A percentile compares a stretch with the other conserved stretches of the same genome.
Evolutionary conservation across 2,329 filamentous ascomycete species (phyloP).

Genomic region (Microdochium bolleyi): DNA sequence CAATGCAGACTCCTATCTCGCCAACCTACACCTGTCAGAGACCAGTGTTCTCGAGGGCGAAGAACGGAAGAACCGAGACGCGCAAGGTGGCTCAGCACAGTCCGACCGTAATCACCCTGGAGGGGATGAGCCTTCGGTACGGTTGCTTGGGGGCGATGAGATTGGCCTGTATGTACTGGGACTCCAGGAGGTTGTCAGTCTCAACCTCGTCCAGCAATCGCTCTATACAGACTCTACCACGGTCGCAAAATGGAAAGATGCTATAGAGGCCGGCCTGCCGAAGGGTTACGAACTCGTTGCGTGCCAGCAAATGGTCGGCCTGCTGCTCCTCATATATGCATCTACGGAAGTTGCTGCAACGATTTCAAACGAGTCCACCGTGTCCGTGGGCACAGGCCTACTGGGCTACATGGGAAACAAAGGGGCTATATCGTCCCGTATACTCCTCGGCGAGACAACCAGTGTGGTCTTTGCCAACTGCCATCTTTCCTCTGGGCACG

Average conservation of each 20-base stretch:
- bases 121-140: conserved; percentile 18
- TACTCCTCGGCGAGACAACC: conserved; percentile 81
- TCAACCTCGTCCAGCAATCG: conserved; percentile 73
- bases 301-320: conserved; percentile 77
- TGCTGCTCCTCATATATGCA: conserved; percentile 79
- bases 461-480: conserved; percentile 84
- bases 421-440: conserved; percentile 72
- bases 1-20: conserved; percentile 52
- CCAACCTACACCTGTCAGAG: conserved; percentile 39
- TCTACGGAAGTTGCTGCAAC: conserved; percentile 67
- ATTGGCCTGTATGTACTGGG: conserved; percentile 86
- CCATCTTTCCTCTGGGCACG: conserved; percentile 81
- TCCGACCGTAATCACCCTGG: conserved; percentile 19
- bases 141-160: conserved; percentile 52
- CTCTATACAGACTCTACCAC: conserved; percentile 66
- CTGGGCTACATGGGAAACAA: conserved; percentile 96
- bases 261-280: conserved; percentile 67
- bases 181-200: conserved; percentile 85
- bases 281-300: conserved; percentile 68
- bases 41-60: conserved; percentile 25
- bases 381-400: conserved; percentile 78
- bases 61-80: conserved; percentile 16
- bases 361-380: conserved; percentile 74
- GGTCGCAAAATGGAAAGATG: conserved; percentile 72
- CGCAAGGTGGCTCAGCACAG: conserved; percentile 37